Percentiles rank a stretch among this genome's conserved stretches.
These are phyloP conservation scores for Tricholoma sp. DNA, from an alignment of 768 basidiomycete species.

Conservation along the genomic window DNA sequence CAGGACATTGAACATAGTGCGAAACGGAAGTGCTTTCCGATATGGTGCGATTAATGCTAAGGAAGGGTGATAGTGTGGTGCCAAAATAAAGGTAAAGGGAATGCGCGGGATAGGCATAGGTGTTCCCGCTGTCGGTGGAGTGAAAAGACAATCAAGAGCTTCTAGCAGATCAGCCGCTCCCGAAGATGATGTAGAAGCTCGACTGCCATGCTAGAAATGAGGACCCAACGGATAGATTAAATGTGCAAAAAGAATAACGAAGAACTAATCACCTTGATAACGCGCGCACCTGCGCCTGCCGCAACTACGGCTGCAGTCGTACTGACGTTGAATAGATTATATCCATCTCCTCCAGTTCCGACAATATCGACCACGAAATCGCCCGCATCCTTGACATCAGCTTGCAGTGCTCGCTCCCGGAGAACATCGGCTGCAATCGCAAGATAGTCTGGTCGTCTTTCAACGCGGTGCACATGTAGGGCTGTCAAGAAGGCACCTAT, in stretches of 20 bases:
- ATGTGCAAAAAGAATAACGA: background rate
- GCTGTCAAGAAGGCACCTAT: conserved; percentile 90
- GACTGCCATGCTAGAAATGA: conserved; percentile 70
- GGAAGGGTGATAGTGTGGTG: conserved; percentile 88
- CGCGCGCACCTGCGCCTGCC: conserved; percentile 88
- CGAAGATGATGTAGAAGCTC: conserved; percentile 89
- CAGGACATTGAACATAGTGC: conserved; percentile 94
- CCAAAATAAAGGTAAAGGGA: conserved; percentile 92
- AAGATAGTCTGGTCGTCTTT: conserved; percentile 69
- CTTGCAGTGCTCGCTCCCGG: conserved; percentile 59
- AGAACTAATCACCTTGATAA: conserved; percentile 68
- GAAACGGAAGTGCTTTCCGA: conserved; percentile 84
- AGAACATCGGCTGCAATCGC: conserved; percentile 76
- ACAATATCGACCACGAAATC: conserved; percentile 81
- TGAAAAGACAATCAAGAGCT: conserved; percentile 74
- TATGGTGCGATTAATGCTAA: conserved; percentile 79
- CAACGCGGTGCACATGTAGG: conserved; percentile 73
- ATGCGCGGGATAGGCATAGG: conserved; percentile 56
- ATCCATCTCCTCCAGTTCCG: conserved; percentile 92
- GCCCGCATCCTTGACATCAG: conserved; percentile 47
- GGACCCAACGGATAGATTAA: background rate
- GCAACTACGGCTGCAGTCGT: conserved; percentile 93
- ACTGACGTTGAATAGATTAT: conserved; percentile 96
- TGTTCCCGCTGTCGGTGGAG: conserved; percentile 50
- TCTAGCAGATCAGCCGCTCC: conserved; percentile 92